These are phyloP conservation scores for Amphibolis antarctica DNA, from an alignment of 106 monocot species.

Conservation along the genomic window DNA sequence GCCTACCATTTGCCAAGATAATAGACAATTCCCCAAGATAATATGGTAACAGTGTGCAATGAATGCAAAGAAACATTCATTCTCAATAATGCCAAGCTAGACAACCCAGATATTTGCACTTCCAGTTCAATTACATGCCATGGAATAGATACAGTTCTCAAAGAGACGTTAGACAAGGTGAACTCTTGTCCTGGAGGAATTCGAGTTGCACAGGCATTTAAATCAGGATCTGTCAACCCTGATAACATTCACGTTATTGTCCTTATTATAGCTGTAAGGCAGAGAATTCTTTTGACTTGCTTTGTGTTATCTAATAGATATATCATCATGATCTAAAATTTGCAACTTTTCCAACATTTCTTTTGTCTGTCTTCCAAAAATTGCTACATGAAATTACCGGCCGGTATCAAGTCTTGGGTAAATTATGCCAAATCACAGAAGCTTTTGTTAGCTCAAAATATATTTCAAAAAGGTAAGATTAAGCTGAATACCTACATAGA, in stretches of 20 bases:
- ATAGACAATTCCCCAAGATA: too few species aligned
- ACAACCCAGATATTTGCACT: constrained; percentile 21
- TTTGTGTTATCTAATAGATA: neutral
- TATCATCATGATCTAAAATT: neutral
- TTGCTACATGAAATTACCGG: too few species aligned
- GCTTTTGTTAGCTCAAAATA: neutral
- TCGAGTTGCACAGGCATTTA: neutral
- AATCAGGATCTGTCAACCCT: neutral
- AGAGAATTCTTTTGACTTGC: neutral
- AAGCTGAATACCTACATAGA: neutral
- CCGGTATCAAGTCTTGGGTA: too few species aligned
- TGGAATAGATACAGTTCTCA: constrained; percentile 31
- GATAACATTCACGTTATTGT: neutral
- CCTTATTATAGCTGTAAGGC: neutral
- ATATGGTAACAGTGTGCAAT: constrained; percentile 17
- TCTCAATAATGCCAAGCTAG: constrained; percentile 33
- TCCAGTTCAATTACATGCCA: constrained; percentile 45
- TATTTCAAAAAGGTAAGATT: neutral
- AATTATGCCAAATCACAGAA: too few species aligned
- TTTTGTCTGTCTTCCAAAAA: too few species aligned
- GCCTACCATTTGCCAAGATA: constrained; percentile 30
- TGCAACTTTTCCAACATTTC: too few species aligned
- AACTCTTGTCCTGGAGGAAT: neutral
- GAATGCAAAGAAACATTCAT: constrained; percentile 11
- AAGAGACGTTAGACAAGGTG: neutral